Percentiles rank a stretch among this genome's conserved stretches.
Conservation (phyloP, 2,329 filamentous ascomycete genomes). For the Sordariomycetes sp. region DNA sequence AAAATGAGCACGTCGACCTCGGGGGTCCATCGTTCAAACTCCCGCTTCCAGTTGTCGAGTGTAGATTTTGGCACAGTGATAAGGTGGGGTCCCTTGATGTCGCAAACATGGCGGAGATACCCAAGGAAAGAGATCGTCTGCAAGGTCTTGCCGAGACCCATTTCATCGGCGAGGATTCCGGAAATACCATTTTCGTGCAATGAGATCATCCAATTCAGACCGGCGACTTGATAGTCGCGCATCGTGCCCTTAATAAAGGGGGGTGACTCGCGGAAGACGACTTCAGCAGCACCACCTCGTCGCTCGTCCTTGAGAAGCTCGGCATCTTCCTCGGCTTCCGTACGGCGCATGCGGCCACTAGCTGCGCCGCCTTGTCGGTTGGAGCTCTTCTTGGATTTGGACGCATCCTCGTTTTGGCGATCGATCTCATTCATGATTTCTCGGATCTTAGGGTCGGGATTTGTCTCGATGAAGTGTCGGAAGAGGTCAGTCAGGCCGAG, state of each 20-base stretch:
- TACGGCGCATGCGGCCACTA: constrained; percentile 71
- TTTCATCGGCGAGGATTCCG: constrained; percentile 94
- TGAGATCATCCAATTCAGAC: constrained; percentile 95
- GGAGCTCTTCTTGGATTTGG: constrained; percentile 62
- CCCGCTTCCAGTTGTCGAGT: constrained; percentile 95
- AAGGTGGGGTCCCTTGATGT: constrained; percentile 83
- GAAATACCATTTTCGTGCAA: constrained; percentile 98
- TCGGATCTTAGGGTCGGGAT: constrained; percentile 88
- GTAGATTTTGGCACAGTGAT: constrained; percentile 94
- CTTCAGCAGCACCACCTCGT: constrained; percentile 74
- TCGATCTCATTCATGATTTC: constrained; percentile 94
- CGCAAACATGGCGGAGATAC: constrained; percentile 84
- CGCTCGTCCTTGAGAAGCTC: constrained; percentile 83
- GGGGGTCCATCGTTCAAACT: constrained; percentile 89
- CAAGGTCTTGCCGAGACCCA: constrained; percentile 95
- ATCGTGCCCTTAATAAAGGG: constrained; percentile 81
- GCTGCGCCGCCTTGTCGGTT: constrained; percentile 77
- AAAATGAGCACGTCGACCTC: constrained; percentile 91
- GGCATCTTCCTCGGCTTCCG: constrained; percentile 95
- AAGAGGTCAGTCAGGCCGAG: constrained; percentile 93
- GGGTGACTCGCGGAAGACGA: constrained; percentile 88
- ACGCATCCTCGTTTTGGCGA: constrained; percentile 73
- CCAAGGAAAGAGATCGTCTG: constrained; percentile 97
- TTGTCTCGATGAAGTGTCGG: constrained; percentile 97
- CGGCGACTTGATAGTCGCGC: constrained; percentile 94